Percentiles rank a stretch among this genome's conserved stretches.
These are phyloP conservation scores for Anacardium occidentale DNA, from an alignment of 345 rosid genomes.

Conservation along the genomic window DNA sequence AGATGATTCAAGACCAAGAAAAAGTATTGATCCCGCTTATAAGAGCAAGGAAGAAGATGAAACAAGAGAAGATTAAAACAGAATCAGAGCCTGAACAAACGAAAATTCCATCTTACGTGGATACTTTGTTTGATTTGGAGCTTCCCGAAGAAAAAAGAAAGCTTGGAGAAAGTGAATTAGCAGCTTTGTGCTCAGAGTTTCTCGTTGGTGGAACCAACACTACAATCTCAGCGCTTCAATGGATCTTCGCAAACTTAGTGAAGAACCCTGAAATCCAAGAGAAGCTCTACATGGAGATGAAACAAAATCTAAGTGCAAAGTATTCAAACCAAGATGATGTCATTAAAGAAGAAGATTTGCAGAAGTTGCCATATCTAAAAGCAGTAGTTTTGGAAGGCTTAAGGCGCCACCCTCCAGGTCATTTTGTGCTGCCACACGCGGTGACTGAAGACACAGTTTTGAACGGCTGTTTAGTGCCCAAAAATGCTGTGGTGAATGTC, in stretches of 20 bases:
- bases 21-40: neutral
- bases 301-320: conserved; percentile 15
- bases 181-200: neutral
- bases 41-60: neutral
- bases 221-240: conserved; percentile 19
- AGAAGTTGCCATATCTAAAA: conserved; percentile 31
- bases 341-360: conserved; percentile 30
- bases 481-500: conserved; percentile 29
- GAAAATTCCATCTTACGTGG: neutral
- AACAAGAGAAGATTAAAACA: neutral
- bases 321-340: neutral
- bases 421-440: conserved; percentile 29
- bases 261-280: conserved; percentile 16
- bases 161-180: conserved; percentile 3
- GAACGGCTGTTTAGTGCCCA: conserved; percentile 34
- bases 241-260: conserved; percentile 36
- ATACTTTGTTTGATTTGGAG: conserved; percentile 1
- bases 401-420: conserved; percentile 37
- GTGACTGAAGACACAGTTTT: conserved; percentile 30
- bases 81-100: too few species aligned
- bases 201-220: neutral
- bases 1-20: neutral
- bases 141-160: conserved; percentile 26
- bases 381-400: conserved; percentile 32
- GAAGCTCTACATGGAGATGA: conserved; percentile 25